Percentiles rank a stretch among this genome's conserved stretches.
Evolutionary conservation across 2,329 filamentous ascomycete species (phyloP).

Genomic region (Pyrenophora seminiperda): DNA sequence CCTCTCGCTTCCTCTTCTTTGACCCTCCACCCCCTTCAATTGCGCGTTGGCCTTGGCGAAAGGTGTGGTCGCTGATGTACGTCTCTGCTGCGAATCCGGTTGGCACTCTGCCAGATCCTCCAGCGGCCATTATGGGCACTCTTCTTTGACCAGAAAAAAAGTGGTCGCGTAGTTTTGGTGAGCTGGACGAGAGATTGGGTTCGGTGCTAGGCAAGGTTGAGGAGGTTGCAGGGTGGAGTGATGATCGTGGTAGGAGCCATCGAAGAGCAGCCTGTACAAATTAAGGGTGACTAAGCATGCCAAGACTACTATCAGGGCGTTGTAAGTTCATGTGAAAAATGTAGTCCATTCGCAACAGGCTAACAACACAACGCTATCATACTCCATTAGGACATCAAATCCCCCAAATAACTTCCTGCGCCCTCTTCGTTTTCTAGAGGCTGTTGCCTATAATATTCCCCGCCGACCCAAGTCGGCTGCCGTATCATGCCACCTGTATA

Average conservation of each 20-base stretch:
- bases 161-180: not conserved
- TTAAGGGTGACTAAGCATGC: conserved; percentile 27
- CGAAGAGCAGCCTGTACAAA: conserved; percentile 11
- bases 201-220: not conserved
- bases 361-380: conserved; percentile 43
- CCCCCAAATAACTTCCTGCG: conserved; percentile 4
- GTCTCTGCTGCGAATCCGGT: conserved; percentile 90
- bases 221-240: not conserved
- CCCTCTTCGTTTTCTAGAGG: not conserved
- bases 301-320: conserved; percentile 5
- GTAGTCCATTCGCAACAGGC: conserved; percentile 35
- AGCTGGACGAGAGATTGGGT: no score
- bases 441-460: conserved; percentile 7
- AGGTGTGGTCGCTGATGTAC: conserved; percentile 86
- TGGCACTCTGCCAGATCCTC: conserved; percentile 51
- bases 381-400: conserved; percentile 34
- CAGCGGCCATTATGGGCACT: conserved; percentile 26
- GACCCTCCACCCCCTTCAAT: conserved; percentile 65
- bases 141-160: not conserved
- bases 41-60: conserved; percentile 84
- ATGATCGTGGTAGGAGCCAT: not conserved
- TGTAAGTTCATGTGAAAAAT: conserved; percentile 8
- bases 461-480: conserved; percentile 10
- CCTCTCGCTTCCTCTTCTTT: conserved; percentile 82
- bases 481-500: conserved; percentile 2